These are phyloP conservation scores for Leccinum arenicola DNA, from an alignment of 768 basidiomycete species.

Conservation along the genomic window DNA sequence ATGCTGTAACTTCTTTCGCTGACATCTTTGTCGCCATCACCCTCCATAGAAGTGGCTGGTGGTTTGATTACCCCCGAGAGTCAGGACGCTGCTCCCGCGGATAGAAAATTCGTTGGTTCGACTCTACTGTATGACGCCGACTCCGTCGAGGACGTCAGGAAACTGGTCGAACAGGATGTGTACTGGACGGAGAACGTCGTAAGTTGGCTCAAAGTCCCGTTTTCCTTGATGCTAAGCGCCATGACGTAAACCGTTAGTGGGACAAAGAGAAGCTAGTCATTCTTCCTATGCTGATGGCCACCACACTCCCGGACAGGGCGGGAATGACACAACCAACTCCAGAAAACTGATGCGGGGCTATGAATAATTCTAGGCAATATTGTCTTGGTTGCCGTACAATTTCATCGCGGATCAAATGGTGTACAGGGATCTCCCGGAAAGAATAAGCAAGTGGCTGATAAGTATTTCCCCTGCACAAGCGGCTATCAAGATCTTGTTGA, in stretches of 20 bases:
- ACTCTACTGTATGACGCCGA: slow-evolving; percentile 53
- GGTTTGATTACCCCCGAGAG: slow-evolving; percentile 60
- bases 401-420: slow-evolving; percentile 8
- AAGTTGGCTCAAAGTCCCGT: slow-evolving; percentile 19
- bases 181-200: slow-evolving; percentile 45
- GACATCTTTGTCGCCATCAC: not conserved
- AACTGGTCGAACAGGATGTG: slow-evolving; percentile 40
- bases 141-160: slow-evolving; percentile 43
- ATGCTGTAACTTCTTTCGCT: slow-evolving; percentile 7
- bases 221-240: not conserved
- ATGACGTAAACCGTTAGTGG: slow-evolving; percentile 42
- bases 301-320: slow-evolving; percentile 28
- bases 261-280: slow-evolving; percentile 53
- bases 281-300: slow-evolving; percentile 42
- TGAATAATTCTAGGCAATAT: not conserved
- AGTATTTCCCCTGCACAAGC: not conserved
- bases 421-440: not conserved
- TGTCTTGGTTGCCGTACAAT: not conserved
- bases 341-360: slow-evolving; percentile 13
- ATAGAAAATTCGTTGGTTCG: slow-evolving; percentile 63
- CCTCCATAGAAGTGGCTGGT: slow-evolving; percentile 47
- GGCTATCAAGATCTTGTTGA: not conserved
- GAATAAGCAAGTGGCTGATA: not conserved
- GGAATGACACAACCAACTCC: slow-evolving; percentile 23
- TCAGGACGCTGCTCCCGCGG: slow-evolving; percentile 39